Base-by-base conservation (phyloP, 345 rosid species). In the Kernera saxatilis region DNA sequence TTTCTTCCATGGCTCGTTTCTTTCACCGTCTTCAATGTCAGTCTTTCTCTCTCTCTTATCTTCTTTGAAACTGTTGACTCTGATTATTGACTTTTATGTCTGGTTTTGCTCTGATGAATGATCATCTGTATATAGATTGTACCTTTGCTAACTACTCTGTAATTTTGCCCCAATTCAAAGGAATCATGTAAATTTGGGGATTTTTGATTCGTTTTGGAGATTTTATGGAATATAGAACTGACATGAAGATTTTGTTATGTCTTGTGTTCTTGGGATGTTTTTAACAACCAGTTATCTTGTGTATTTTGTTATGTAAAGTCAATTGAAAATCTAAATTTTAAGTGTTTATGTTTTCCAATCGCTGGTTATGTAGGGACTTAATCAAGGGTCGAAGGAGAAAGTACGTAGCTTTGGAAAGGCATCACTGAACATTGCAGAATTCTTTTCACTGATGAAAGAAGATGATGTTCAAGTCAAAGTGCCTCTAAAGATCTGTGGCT, bases 351-450 rank as follows among this genome's bases (percentile, higher is more conserved):
- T 50, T 49, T 44, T 55, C 23, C 50, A 21, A 48, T 30, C 1
- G 17, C 5, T 25, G 50, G 43, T 76, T 19, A 21, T 72, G 29
- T 57, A 84, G 91, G 81, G 81, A 32, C 51, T 80, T 67, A 76
- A 49, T 65, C 85, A 77, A 63, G 84, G 84, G 30, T 51, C 76
- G 5, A 88, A 79, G 72, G 86, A 76, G 71, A 91, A 86, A 81
- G 82, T 80, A 56, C 74, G 85, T 36, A 70, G 80, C 23, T 39
- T 87, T 64, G 96, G 91, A 44, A 82, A 86, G 14, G 82, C 90
- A 12, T 72, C 78, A 44, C 26, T 91, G 51, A 87, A 88, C 71
- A 83, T 87, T 59, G 88, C 93, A 37, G 91, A 87, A 30, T 84
- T 30, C 65, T 87, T 83, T 71, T 82, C 89, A 52, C 29, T 77